Percentiles rank a stretch among this genome's conserved stretches.
Evolutionary conservation across 2,329 filamentous ascomycete genomes (phyloP).

Genomic region (Pseudogymnoascus sp.): DNA sequence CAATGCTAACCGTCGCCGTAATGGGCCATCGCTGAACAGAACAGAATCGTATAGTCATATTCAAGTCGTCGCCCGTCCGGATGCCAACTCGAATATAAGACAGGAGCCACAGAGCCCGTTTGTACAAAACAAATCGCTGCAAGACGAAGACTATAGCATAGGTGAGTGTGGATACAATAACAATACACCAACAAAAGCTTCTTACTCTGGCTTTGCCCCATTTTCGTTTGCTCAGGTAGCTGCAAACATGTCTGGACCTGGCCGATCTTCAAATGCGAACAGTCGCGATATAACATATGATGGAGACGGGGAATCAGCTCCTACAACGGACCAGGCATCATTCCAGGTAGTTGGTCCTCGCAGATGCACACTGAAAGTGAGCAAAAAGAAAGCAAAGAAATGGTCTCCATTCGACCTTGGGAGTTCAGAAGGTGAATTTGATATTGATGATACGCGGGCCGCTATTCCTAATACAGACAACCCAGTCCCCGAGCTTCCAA

Average conservation of each 20-base stretch:
- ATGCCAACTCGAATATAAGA: background rate
- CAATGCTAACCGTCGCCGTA: background rate
- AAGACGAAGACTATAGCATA: background rate
- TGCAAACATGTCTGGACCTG: background rate
- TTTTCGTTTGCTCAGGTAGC: slow-evolving; percentile 4
- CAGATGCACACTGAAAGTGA: background rate
- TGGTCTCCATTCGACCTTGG: slow-evolving; percentile 11
- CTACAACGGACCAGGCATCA: background rate
- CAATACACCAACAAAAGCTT: background rate
- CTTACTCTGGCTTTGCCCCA: background rate
- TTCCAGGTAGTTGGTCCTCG: background rate
- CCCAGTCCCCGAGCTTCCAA: background rate
- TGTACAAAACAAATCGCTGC: slow-evolving; percentile 3
- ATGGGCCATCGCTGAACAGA: background rate
- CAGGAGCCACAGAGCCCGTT: background rate
- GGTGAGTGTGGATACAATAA: background rate
- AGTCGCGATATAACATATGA: background rate
- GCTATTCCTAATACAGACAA: slow-evolving; percentile 1
- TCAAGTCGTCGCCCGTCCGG: background rate
- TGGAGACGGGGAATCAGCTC: background rate
- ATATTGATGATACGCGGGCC: background rate
- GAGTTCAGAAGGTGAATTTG: background rate
- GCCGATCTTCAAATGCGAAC: background rate
- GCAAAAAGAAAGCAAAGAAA: slow-evolving; percentile 2
- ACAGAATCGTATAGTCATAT: slow-evolving; percentile 8